Base-by-base conservation (phyloP, 2,329 filamentous ascomycete species). In the Paracamarosporium sp. region DNA sequence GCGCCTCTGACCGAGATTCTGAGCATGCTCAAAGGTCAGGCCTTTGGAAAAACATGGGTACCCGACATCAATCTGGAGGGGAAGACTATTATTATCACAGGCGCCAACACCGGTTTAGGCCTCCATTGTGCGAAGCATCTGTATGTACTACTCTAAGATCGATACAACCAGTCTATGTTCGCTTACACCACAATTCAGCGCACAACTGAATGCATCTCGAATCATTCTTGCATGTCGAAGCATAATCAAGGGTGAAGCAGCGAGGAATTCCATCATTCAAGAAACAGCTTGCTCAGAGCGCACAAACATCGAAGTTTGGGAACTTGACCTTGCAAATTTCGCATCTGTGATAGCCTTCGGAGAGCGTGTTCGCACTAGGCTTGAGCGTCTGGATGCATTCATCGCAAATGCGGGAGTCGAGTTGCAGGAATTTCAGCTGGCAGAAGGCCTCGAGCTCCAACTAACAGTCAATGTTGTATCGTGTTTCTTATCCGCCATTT, bases 381-480 rank as follows among this genome's bases (percentile, higher is more conserved):
- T 64, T 0, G 30, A 40, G 2, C 59, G 61, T 5, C 53, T 64
- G n/a, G 59, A 64, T 17, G 56, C 47, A 11, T 57, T 64, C 41
- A 50, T 62, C n/a, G 59, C 55, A 12, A 64, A 64, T 33, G 59
- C 61, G 12, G 61, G 50, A 17, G 53, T 62, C 43, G 53, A 58
- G 22, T 9, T 56, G 3, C 50, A 53, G 28, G 50, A 50, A 7
- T 64, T 46, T 31, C 33, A 46, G 25, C 22, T 38, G 3, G 62
- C 61, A 5, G 68, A 72, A 54, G 66, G 59, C 28, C 62, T 66
- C 38, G 71, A 74, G 54, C 59, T 51, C 8, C 66, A 66, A 5
- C 56, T 74, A 12, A 62, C 64, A 0, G 63, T 70, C 52, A 74
- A 74, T 53, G 71, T 71, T 17, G 50, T 56, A 1, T 56, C 33